A percentile compares a stretch with the other conserved stretches of the same genome.
Conservation (phyloP, 345 rosid species). For the Rhizophora mangle region DNA sequence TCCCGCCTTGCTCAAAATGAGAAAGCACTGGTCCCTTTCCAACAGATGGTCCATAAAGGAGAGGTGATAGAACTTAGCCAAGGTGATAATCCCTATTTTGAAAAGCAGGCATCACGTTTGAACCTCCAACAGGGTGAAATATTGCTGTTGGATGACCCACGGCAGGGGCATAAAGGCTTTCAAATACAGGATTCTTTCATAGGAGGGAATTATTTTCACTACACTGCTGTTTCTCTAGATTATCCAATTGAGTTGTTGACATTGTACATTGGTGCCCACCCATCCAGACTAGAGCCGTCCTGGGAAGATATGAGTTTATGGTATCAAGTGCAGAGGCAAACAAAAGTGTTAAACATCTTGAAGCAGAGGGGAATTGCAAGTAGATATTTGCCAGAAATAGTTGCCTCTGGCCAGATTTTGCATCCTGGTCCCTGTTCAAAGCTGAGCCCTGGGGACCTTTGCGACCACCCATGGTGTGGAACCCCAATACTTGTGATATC, state of each 20-base stretch:
- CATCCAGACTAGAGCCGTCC: slow-evolving; percentile 57
- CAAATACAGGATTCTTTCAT: slow-evolving; percentile 44
- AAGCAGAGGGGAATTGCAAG: slow-evolving; percentile 44
- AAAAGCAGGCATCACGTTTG: slow-evolving; percentile 32
- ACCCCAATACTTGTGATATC: slow-evolving; percentile 56
- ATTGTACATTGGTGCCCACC: slow-evolving; percentile 55
- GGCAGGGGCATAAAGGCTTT: slow-evolving; percentile 42
- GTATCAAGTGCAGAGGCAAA: slow-evolving; percentile 71
- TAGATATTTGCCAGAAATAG: slow-evolving; percentile 47
- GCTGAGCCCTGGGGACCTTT: slow-evolving; percentile 45
- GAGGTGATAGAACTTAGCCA: slow-evolving; percentile 47
- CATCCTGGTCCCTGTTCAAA: slow-evolving; percentile 53
- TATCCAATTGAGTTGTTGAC: slow-evolving; percentile 34
- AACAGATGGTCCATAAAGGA: slow-evolving; percentile 32
- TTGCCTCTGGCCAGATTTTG: slow-evolving; percentile 50
- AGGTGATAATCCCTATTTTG: slow-evolving; percentile 21
- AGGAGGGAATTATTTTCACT: slow-evolving; percentile 43
- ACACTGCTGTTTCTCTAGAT: slow-evolving; percentile 39
- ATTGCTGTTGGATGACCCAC: slow-evolving; percentile 47
- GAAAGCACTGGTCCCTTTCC: slow-evolving; percentile 33
- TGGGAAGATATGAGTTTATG: slow-evolving; percentile 71
- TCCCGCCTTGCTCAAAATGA: slow-evolving; percentile 34
- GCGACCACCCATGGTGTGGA: slow-evolving; percentile 64
- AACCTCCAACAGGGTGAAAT: slow-evolving; percentile 42
- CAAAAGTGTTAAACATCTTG: slow-evolving; percentile 54